These are phyloP conservation scores for Phytopythium chamaehyphon DNA, from an alignment of 352 stramenopile genomes.

Conservation along the genomic window DNA sequence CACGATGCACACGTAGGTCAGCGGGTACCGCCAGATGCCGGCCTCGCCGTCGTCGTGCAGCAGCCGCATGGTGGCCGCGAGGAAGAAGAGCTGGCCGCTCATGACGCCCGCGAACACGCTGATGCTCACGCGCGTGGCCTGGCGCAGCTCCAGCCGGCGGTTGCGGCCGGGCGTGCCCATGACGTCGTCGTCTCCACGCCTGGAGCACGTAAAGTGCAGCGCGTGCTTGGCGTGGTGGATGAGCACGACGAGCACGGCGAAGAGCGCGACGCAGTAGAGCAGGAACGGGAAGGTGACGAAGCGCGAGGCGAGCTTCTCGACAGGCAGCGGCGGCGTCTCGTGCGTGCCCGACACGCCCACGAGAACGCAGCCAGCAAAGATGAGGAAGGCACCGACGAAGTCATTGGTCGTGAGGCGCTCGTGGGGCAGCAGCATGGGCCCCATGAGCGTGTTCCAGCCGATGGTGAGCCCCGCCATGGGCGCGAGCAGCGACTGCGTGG, in stretches of 20 bases:
- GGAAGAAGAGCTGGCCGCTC: constrained; percentile 76
- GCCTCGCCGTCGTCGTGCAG: constrained; percentile 47
- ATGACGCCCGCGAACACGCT: constrained; percentile 64
- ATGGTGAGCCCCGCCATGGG: constrained; percentile 79
- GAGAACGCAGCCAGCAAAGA: constrained; percentile 73
- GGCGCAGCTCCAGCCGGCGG: constrained; percentile 23
- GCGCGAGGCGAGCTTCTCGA: constrained; percentile 38
- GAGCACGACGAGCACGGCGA: constrained; percentile 42
- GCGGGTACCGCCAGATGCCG: constrained; percentile 41
- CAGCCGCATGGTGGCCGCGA: constrained; percentile 58
- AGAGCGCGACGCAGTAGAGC: constrained; percentile 39
- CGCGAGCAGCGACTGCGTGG: constrained; percentile 70
- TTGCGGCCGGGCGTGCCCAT: constrained; percentile 17
- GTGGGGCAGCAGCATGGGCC: constrained; percentile 59
- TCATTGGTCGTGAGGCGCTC: constrained; percentile 69
- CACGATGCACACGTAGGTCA: constrained; percentile 64
- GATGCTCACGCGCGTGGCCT: constrained; percentile 44
- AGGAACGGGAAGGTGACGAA: constrained; percentile 66
- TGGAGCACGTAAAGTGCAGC: constrained; percentile 29
- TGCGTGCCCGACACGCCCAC: constrained; percentile 69
- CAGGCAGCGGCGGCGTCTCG: constrained; percentile 46
- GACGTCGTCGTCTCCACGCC: too few species aligned
- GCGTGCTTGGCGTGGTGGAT: constrained; percentile 51
- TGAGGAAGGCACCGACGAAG: constrained; percentile 66
- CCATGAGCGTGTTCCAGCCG: constrained; percentile 78